Base-by-base conservation (phyloP, 2,329 filamentous ascomycete species). In the Albophoma yamanashiensis region DNA sequence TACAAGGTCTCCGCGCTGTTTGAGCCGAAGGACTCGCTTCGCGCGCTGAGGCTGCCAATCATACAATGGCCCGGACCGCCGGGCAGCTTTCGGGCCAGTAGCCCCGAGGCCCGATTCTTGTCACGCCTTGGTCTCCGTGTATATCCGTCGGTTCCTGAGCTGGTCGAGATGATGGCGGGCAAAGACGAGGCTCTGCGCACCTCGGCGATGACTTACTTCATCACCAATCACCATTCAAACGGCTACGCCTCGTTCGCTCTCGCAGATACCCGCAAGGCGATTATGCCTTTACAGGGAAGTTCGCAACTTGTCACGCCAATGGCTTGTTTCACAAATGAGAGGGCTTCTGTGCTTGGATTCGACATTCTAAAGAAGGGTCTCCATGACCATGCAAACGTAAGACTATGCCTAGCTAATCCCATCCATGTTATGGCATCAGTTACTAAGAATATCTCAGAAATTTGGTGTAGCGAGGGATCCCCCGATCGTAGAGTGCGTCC, bases 401-500 rank as follows among this genome's bases (percentile, higher is more conserved):
- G 76, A 65, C n/a, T n/a, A n/a, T 27, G 4, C 38, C 36, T 36
- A 64, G 62, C 53, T 4, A 12, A 17, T 43, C 2, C 7, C 34
- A 25, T 1, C 20, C 8, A 4, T n/a, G 43, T 2, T 2, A 31
- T 40, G 17, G 1, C 14, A 7, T n/a, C 25, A 8, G 38, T 15
- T 12, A 39, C 62, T 68, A 43, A 68, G 47, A 45, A 22, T 47
- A 25, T 25, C 3, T 17, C 57, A 81, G 59, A 93, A 94, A 75
- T 92, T 99, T 67, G 92, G 92, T 1, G 92, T 99, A 6, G 82
- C 83, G n/a, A 76, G 82, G 58, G 87, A 99, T 71, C 94, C 95
- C 0, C 84, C 87, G 0, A 89, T 97, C 62, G 78, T 79, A 1
- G 84, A 88, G 34, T 96, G 92, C 68, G 83, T 95, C 15, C 86